Evolutionary conservation across 2,329 filamentous ascomycete genomes (phyloP), one percentile per base, ranked within the genome.

Genomic region (Talaromyces rugulosus): DNA sequence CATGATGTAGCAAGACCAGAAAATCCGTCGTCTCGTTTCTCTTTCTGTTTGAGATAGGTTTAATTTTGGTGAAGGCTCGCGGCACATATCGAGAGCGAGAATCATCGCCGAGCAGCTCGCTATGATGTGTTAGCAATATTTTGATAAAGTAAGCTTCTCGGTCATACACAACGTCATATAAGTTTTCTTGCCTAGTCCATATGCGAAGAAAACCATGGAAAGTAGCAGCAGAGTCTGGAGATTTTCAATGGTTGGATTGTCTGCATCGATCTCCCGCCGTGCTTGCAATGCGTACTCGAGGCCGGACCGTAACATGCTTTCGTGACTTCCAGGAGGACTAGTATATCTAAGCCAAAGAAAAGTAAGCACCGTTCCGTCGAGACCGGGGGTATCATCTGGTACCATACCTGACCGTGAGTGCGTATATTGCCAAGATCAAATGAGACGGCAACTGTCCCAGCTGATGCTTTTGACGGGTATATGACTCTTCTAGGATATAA

Each of bases 1-100:
- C 74, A 96, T 87, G 30, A 96, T 79, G 69, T 95, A 96, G 71
- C 90, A 94, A 2, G 90, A 88, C 92, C 92, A 96, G 74, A 96
- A 96, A 1, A 96, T 79, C n/a, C 90, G 84, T 60, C 92, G 82
- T 53, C 90, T 84, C 70, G 88, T 87, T 77, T 96, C 92, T 61
- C 89, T 84, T 71, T 96, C 91, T 4, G 86, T 79, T 0, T 86
- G 82, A 0, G 86, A 84, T 11, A 90, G 82, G 60, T 85, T 84
- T 12, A 85, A 79, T 57, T 85, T 84, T 5, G 81, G 71, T 28
- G 91, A 87, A 51, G 89, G 78, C 76, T 96, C 92, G 34, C 90
- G 86, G 71, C 96, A 90, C 3, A 95, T 80, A 70, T 93, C 90
- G 11, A 96, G 82, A 3, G 90, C 91, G 74, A 92, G 86, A 1